Evolutionary conservation across 2,329 filamentous ascomycete genomes (phyloP), one percentile per base, ranked within the genome.

Genomic region (Claviceps sp.): DNA sequence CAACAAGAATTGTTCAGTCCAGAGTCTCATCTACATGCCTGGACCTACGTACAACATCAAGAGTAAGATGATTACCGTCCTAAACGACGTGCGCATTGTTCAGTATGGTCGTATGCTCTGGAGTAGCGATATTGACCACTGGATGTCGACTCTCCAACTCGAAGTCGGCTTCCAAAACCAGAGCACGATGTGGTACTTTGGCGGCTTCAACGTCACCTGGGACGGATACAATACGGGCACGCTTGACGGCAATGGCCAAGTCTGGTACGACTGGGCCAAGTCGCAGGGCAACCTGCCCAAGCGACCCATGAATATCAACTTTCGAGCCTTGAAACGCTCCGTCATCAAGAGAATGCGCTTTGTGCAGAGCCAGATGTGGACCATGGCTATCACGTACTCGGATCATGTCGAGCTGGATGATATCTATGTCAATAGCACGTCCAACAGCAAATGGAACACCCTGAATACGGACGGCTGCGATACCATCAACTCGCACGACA

Each of bases 301-400:
- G 13, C 68, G 77, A 9, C 77, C 76, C 8, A 71, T 81, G 56
- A 78, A 74, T 17, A 70, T 80, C 58, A 71, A 67, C 52, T 64
- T 64, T 48, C 56, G 64, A 17, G 64, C 67, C 3, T 66, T 76
- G 3, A 72, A 62, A 5, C 72, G 79, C 58, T 73, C 72, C 0
- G 59, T 72, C 3, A 65, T 80, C 13, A 63, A 66, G 39, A 69
- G 74, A 3, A 53, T 80, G 16, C 66, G 66, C 2, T 79, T 78
- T 55, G 62, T 81, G 7, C 71, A 77, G 54, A 76, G 71, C 54
- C 78, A 81, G 63, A 81, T 82, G 78, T 82, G 78, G 71, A 75
- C 74, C 0, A 74, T 80, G 69, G 73, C 73, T 1, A 68, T 78
- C 34, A 74, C 74, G 9, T 64, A 74, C 59, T 74, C 72, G 3